Conservation (phyloP, 257 asterid genomes). For the Thymus mandschuricus region DNA sequence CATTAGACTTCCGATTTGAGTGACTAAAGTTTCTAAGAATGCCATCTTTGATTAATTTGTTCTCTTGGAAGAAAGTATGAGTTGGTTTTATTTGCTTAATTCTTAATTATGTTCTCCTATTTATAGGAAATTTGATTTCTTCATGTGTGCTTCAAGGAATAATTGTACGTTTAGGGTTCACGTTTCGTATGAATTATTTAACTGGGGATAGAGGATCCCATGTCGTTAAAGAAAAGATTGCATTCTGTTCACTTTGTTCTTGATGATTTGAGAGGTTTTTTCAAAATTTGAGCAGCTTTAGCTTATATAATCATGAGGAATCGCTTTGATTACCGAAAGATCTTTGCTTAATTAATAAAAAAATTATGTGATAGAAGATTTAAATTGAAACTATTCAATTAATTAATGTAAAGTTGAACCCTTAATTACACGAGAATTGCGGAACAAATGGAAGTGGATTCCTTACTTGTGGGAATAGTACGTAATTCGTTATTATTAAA, state of each 20-base stretch:
- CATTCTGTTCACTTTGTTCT: background rate
- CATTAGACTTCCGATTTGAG: slow-evolving; percentile 5
- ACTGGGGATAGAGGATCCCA: no score
- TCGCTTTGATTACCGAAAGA: no score
- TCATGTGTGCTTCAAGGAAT: background rate
- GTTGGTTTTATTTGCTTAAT: background rate
- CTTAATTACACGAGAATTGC: background rate
- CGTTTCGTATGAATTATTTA: background rate
- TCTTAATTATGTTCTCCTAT: background rate
- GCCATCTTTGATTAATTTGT: no score
- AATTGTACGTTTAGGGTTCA: background rate
- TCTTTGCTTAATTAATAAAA: no score
- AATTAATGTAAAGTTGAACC: no score
- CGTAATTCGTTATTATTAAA: no score
- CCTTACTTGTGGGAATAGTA: background rate
- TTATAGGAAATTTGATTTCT: background rate
- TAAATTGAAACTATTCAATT: no score
- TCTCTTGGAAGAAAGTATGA: background rate
- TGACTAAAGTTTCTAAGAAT: background rate
- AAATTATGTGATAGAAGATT: no score
- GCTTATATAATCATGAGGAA: background rate
- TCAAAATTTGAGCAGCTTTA: background rate
- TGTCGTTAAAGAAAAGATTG: no score
- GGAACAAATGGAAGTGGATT: background rate
- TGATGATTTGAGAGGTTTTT: background rate